Base-by-base conservation (phyloP, 768 basidiomycete species). In the Boletus tomentosulus region DNA sequence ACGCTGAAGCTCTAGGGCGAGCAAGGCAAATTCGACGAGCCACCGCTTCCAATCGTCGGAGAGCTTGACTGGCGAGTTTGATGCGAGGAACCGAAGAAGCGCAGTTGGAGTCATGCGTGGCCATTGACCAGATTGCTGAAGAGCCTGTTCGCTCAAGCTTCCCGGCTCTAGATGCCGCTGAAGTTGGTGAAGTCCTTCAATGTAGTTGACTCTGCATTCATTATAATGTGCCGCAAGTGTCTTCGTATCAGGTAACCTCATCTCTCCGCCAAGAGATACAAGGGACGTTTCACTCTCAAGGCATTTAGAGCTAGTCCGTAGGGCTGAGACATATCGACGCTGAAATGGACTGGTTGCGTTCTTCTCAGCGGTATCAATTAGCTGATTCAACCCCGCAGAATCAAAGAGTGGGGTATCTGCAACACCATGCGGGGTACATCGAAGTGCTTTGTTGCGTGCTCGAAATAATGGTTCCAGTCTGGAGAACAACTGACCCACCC, bases 81-180 rank as follows among this genome's bases (percentile, higher is more conserved):
- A 65, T 22, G 67, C 62, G 43, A 75, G 58, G 13, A 55, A 56
- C 15, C 49, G 42, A 15, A 77, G 58, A 24, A 76, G 59, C 16
- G 59, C 49, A 41, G 57, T 64, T 6, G 57, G 39, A 12, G 69
- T 69, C 6, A 71, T 48, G 24, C 68, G 63, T 10, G 75, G 75
- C 73, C 74, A 75, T 50, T 69, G 59, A 24, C 61, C 64, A 3
- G 66, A 52, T n/a, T 33, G 24, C 12, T 30, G 7, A 2, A 62
- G 13, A 2, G 59, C 55, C 1, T 41, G 27, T 48, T 68, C 66
- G 8, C 50, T 44, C 6, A 3, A 15, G 27, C 41, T 60, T 6
- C 12, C 19, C 5, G 64, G 59, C 55, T 6, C 61, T 55, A 59
- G 51, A 25, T 16, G 19, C 2, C 35, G n/a, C 25, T n/a, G n/a